Base-by-base conservation (phyloP, 345 rosid genomes). In the Pelargonium nanum region DNA sequence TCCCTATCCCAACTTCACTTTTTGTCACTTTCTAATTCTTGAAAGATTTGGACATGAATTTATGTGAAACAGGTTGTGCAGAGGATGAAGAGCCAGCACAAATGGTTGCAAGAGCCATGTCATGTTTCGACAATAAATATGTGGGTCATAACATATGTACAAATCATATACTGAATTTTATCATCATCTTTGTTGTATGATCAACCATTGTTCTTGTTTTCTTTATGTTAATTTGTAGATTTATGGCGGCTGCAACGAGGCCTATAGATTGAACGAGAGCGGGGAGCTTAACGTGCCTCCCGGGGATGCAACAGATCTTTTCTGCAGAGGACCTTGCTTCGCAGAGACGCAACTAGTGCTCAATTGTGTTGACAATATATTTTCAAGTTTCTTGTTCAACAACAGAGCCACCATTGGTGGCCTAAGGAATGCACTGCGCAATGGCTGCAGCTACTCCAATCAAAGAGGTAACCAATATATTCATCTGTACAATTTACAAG, bases 311-410 rank as follows among this genome's bases (percentile, higher is more conserved):
- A 80, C 79, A 21, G 76, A 80, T 1, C 25, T 50, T 7, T 81
- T 80, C 80, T 81, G 89, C 60, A 58, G 58, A 0, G 84, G 84
- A 53, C 85, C 89, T 64, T 86, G 89, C 60, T 20, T 74, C 0
- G 68, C 60, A 0, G 87, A 86, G 75, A 83, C 87, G 22, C 75
- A 73, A 6, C 57, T 59, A 24, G 79, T 81, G 40, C 85, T 81
- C 7, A 57, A 58, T 32, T 86, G 93, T 21, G 67, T 86, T 5
- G 73, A 83, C 34, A 63, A 45, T 13, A 19, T 77, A 28, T 65
- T 80, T 26, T 80, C 87, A 19, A 61, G 69, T 67, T 83, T 83
- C 69, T 55, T 65, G 0, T 86, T 83, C 67, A 58, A 59, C 53
- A 83, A 83, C 64, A 72, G 59, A 1, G 85, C 85, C 55, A 76